Evolutionary conservation across 306 rosid species (phyloP).

Genomic region (Cucumis cinereus): DNA sequence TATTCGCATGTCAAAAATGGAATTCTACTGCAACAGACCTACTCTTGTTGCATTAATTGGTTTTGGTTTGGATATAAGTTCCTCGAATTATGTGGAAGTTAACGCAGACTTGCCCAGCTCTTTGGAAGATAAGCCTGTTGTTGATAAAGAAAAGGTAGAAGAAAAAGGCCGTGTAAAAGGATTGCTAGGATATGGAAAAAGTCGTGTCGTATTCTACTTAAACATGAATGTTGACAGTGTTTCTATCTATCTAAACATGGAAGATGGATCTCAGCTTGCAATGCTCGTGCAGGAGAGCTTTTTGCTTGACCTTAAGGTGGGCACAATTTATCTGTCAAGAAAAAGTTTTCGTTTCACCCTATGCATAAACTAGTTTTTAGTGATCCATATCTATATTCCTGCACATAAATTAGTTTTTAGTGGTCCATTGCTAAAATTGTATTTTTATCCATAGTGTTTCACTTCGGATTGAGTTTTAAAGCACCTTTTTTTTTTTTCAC

Average conservation of each 20-base stretch:
- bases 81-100: slow-evolving; percentile 24
- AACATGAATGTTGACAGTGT: slow-evolving; percentile 90
- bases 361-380: background rate
- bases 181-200: slow-evolving; percentile 79
- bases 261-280: slow-evolving; percentile 87
- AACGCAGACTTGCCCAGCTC: slow-evolving; percentile 15
- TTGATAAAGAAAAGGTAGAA: slow-evolving; percentile 50
- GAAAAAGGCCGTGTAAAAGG: slow-evolving; percentile 67
- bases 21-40: slow-evolving; percentile 84
- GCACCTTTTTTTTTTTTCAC: background rate
- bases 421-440: background rate
- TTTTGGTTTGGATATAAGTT: slow-evolving; percentile 67
- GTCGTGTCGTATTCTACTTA: slow-evolving; percentile 64
- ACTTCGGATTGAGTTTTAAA: background rate
- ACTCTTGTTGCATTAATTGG: slow-evolving; percentile 80
- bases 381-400: background rate
- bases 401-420: background rate
- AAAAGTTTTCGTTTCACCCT: background rate
- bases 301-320: slow-evolving; percentile 77
- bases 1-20: slow-evolving; percentile 77
- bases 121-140: slow-evolving; percentile 29
- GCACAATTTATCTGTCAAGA: background rate
- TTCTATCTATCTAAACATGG: slow-evolving; percentile 79
- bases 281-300: slow-evolving; percentile 85
- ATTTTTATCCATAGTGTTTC: background rate